These are phyloP conservation scores for Monosporascus sp. DNA, from an alignment of 2,329 filamentous ascomycete species.

Conservation along the genomic window DNA sequence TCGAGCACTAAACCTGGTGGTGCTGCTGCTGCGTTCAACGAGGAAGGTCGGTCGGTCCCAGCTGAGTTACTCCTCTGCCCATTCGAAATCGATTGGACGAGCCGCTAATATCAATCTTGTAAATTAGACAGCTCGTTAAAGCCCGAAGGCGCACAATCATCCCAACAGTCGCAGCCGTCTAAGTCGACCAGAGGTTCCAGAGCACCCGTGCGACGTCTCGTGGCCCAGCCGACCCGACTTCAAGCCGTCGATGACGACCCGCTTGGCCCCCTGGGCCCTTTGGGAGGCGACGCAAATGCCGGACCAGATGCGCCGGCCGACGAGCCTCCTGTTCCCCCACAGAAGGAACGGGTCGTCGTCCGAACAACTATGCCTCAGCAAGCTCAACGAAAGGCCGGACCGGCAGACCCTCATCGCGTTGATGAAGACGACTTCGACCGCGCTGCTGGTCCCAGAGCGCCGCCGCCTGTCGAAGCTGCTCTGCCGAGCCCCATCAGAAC, in stretches of 20 bases:
- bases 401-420: conserved; percentile 57
- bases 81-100: not conserved
- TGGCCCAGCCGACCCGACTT: conserved; percentile 71
- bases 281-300: conserved; percentile 43
- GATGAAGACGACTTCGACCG: conserved; percentile 61
- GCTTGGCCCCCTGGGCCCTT: conserved; percentile 69
- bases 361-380: conserved; percentile 51
- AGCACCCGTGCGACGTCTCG: conserved; percentile 50
- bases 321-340: conserved; percentile 63
- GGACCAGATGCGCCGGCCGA: conserved; percentile 27
- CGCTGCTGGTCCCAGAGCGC: conserved; percentile 53
- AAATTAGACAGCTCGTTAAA: conserved; percentile 16
- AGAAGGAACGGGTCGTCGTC: conserved; percentile 61
- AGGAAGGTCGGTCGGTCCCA: conserved; percentile 17
- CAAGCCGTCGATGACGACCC: conserved; percentile 68
- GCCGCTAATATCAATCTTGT: conserved; percentile 7
- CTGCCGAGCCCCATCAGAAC: conserved; percentile 45
- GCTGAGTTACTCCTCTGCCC: not conserved
- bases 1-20: conserved; percentile 25
- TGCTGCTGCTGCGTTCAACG: conserved; percentile 7
- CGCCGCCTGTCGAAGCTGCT: conserved; percentile 58
- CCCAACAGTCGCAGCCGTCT: conserved; percentile 25
- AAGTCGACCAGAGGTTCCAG: conserved; percentile 24
- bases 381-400: conserved; percentile 38
- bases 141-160: conserved; percentile 21